phyloP scores from a whole-genome alignment of 1,139 yeast species.

The Eremothecium cymbalariae region DNA sequence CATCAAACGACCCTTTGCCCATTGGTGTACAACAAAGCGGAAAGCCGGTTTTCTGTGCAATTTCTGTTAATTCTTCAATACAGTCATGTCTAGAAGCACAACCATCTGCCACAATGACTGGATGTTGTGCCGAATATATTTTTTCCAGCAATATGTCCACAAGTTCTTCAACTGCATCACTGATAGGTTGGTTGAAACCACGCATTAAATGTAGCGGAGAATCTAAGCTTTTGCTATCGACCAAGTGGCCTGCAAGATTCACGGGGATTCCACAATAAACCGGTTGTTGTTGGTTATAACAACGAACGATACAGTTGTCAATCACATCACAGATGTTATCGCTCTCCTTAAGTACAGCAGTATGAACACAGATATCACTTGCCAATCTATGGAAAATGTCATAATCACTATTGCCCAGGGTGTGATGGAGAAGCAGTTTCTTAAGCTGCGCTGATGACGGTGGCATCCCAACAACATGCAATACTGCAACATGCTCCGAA shows the following conservation, averaged over 20 bases:
- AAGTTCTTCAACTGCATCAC: background rate
- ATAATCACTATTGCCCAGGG: conserved; percentile 77
- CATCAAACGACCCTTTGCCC: conserved; percentile 80
- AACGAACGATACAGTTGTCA: conserved; percentile 62
- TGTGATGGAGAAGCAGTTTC: conserved; percentile 47
- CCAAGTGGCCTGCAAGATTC: conserved; percentile 55
- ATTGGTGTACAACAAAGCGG: conserved; percentile 84
- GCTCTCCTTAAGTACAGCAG: conserved; percentile 52
- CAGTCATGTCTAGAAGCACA: conserved; percentile 71
- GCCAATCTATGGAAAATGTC: conserved; percentile 68
- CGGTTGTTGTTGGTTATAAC: conserved; percentile 65
- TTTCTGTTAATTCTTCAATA: conserved; percentile 45
- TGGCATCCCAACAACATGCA: conserved; percentile 52
- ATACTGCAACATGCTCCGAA: conserved; percentile 51
- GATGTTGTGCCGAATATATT: conserved; percentile 49
- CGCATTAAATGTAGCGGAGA: conserved; percentile 48
- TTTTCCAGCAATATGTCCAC: conserved; percentile 42
- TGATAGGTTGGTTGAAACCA: conserved; percentile 1
- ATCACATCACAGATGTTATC: conserved; percentile 55
- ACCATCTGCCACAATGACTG: conserved; percentile 74
- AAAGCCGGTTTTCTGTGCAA: conserved; percentile 63
- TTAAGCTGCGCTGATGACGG: conserved; percentile 52
- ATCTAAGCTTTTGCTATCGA: conserved; percentile 45
- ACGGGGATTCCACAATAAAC: conserved; percentile 79
- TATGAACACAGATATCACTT: conserved; percentile 52